A percentile compares a stretch with the other conserved stretches of the same genome.
Evolutionary conservation across 495 filamentous ascomycete species (phyloP).

Genomic region (Lentithecium fluviatile): DNA sequence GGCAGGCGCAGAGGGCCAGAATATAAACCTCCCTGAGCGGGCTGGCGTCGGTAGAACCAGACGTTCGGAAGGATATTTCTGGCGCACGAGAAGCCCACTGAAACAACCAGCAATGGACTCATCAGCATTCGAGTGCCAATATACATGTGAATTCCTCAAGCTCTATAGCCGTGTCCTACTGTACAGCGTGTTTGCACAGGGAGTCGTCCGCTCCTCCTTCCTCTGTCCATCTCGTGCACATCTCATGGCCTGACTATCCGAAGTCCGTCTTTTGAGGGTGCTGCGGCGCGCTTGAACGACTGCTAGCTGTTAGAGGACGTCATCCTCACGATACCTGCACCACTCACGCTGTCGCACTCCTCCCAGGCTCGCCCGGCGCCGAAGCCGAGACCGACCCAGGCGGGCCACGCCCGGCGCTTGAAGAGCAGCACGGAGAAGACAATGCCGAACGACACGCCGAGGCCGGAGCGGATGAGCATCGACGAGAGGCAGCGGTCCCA

Average conservation of each 20-base stretch:
- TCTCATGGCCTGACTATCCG: conserved; percentile 34
- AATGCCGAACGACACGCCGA: conserved; percentile 93
- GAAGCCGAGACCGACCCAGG: conserved; percentile 86
- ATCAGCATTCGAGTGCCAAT: neutral
- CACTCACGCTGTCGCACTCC: conserved; percentile 65
- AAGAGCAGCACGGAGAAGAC: conserved; percentile 98
- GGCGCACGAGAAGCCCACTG: too few species aligned
- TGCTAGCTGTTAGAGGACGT: conserved; percentile 12
- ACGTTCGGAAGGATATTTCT: too few species aligned
- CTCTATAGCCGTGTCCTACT: conserved; percentile 23
- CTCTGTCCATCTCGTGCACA: neutral
- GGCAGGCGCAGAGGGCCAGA: too few species aligned
- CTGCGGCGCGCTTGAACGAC: conserved; percentile 37
- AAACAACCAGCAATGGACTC: too few species aligned
- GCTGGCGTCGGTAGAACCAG: too few species aligned
- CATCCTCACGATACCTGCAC: neutral
- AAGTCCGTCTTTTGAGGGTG: conserved; percentile 35
- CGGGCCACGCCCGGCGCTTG: conserved; percentile 95
- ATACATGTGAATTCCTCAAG: conserved; percentile 21
- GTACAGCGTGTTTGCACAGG: conserved; percentile 24
- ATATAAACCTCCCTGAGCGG: too few species aligned
- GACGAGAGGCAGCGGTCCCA: conserved; percentile 98
- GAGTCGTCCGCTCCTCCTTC: neutral
- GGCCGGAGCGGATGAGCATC: conserved; percentile 87
- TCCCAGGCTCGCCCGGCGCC: conserved; percentile 95